Conservation (phyloP, 2,329 filamentous ascomycete genomes). For the Trichothecium sympodiale region DNA sequence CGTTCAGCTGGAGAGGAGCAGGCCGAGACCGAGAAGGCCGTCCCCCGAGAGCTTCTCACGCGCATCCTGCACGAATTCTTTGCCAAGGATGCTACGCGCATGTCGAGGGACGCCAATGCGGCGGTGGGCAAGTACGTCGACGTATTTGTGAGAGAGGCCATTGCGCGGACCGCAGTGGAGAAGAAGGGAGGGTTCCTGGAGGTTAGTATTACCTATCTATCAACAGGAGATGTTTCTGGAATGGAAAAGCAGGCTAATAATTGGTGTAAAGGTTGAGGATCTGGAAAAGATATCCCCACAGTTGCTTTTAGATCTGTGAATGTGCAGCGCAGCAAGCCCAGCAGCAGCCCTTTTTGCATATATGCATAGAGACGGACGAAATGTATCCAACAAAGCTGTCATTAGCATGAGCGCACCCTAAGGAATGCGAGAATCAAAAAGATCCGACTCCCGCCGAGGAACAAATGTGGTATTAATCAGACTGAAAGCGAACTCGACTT, state of each 20-base stretch:
- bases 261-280: conserved; percentile 64
- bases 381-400: no score
- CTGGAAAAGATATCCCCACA: conserved; percentile 80
- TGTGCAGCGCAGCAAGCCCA: no score
- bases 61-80: conserved; percentile 74
- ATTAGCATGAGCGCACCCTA: no score
- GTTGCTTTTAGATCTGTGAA: conserved; percentile 73
- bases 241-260: no score
- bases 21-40: conserved; percentile 31
- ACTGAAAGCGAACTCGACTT: no score
- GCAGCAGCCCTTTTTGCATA: no score
- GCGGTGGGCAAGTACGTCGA: conserved; percentile 80
- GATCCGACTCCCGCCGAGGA: no score
- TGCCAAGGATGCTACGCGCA: conserved; percentile 55
- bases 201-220: conserved; percentile 32
- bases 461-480: no score
- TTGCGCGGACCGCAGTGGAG: conserved; percentile 67
- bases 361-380: background rate
- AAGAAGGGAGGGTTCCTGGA: conserved; percentile 62
- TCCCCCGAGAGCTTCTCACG: conserved; percentile 66
- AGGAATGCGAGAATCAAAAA: no score
- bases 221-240: no score
- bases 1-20: conserved; percentile 11
- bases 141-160: conserved; percentile 79
- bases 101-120: conserved; percentile 66